phyloP scores from a whole-genome alignment of 1,284 basidiomycete genomes.

The Crucibulum parvulum region DNA sequence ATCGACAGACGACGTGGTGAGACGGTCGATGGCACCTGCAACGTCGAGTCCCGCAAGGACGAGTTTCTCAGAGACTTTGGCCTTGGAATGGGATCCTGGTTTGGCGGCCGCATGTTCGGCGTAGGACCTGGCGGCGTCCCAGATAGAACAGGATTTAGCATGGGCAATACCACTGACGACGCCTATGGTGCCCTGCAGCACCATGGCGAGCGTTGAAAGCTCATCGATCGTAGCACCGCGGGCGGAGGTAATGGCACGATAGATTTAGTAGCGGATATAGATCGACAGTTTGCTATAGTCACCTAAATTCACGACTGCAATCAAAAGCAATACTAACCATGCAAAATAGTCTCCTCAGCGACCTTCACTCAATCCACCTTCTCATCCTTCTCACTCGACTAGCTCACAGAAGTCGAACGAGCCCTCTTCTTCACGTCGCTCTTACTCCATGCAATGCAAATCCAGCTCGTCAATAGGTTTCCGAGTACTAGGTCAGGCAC shows the following conservation, averaged over 20 bases:
- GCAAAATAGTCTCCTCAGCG: slow-evolving; percentile 32
- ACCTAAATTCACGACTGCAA: slow-evolving; percentile 8
- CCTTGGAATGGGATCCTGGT: neutral
- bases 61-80: slow-evolving; percentile 52
- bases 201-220: slow-evolving; percentile 63
- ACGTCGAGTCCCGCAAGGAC: slow-evolving; percentile 59
- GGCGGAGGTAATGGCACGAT: slow-evolving; percentile 52
- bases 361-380: slow-evolving; percentile 27
- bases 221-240: slow-evolving; percentile 50
- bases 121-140: slow-evolving; percentile 42
- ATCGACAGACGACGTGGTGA: slow-evolving; percentile 24
- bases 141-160: slow-evolving; percentile 45
- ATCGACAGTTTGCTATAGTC: slow-evolving; percentile 40
- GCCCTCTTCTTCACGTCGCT: slow-evolving; percentile 4
- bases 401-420: neutral
- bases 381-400: slow-evolving; percentile 8
- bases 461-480: slow-evolving; percentile 51
- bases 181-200: slow-evolving; percentile 41
- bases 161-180: slow-evolving; percentile 33
- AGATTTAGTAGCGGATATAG: slow-evolving; percentile 54
- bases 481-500: slow-evolving; percentile 67
- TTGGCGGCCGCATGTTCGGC: slow-evolving; percentile 2
- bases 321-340: slow-evolving; percentile 16
- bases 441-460: slow-evolving; percentile 21
- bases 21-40: slow-evolving; percentile 51